These are phyloP conservation scores for Starmerella sp. DNA, from an alignment of 805 yeast genomes.

Conservation along the genomic window DNA sequence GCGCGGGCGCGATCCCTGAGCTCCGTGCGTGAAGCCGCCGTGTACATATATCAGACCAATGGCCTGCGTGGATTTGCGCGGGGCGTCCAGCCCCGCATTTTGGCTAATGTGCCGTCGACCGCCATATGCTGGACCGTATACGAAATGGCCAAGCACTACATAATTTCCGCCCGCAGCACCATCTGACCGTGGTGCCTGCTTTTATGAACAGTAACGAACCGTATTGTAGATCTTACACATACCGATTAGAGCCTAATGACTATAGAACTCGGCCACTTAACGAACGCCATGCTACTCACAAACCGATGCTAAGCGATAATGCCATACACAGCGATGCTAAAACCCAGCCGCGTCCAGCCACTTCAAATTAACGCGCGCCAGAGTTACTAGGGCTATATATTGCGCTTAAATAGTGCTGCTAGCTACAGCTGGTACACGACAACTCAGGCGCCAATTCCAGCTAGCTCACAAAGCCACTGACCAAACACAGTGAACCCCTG, in stretches of 20 bases:
- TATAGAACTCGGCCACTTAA: background rate
- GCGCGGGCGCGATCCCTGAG: conserved; percentile 41
- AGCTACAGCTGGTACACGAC: no score
- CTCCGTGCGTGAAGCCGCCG: conserved; percentile 62
- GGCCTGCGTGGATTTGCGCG: conserved; percentile 57
- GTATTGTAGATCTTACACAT: background rate
- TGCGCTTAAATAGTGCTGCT: no score
- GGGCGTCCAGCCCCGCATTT: conserved; percentile 83
- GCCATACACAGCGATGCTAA: no score
- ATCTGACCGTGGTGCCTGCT: background rate
- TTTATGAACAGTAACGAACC: conserved; percentile 1
- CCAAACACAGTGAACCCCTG: no score
- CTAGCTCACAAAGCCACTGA: no score
- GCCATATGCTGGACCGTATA: conserved; percentile 97
- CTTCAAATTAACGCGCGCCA: no score
- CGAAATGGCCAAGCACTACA: conserved; percentile 83
- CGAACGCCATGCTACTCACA: no score
- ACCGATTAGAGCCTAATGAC: background rate
- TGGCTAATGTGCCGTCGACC: conserved; percentile 88
- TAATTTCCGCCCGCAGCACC: conserved; percentile 21
- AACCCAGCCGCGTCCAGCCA: no score
- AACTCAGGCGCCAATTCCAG: no score
- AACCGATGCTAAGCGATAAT: no score
- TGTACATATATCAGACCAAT: conserved; percentile 40
- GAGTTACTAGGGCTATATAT: no score